Conservation (phyloP, 2,329 filamentous ascomycete genomes). For the Alternaria longipes region DNA sequence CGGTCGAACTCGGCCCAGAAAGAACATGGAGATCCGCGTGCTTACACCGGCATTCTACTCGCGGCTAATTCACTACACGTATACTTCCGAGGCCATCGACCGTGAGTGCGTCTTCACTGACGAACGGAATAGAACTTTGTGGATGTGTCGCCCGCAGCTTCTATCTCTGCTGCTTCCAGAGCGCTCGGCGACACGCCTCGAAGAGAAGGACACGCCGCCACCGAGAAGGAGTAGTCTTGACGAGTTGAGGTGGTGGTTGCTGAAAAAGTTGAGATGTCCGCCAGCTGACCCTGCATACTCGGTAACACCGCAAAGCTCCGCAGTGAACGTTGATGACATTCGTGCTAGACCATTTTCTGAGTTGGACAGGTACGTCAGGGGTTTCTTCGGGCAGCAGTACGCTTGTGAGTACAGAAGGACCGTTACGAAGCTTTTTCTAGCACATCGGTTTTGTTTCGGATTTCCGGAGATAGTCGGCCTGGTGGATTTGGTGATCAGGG, state of each 20-base stretch:
- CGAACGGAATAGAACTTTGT: conserved; percentile 67
- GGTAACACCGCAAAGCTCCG: conserved; percentile 21
- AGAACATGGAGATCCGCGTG: conserved; percentile 65
- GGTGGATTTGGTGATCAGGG: conserved; percentile 74
- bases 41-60: conserved; percentile 73
- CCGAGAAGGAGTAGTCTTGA: conserved; percentile 25
- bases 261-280: conserved; percentile 52
- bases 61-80: conserved; percentile 69
- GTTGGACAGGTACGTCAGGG: conserved; percentile 51
- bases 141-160: conserved; percentile 64
- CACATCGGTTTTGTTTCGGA: conserved; percentile 52
- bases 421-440: conserved; percentile 54
- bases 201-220: not conserved
- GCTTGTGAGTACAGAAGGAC: conserved; percentile 49
- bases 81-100: conserved; percentile 69
- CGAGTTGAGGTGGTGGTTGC: conserved; percentile 49
- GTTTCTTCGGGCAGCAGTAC: conserved; percentile 15
- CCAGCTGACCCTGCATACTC: conserved; percentile 53
- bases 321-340: conserved; percentile 47
- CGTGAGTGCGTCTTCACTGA: conserved; percentile 62
- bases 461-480: conserved; percentile 64
- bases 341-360: conserved; percentile 50
- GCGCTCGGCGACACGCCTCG: conserved; percentile 49
- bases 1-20: conserved; percentile 19
- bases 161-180: conserved; percentile 49